phyloP scores from a whole-genome alignment of 1,284 basidiomycete genomes.

The Laetiporus sulphureus region DNA sequence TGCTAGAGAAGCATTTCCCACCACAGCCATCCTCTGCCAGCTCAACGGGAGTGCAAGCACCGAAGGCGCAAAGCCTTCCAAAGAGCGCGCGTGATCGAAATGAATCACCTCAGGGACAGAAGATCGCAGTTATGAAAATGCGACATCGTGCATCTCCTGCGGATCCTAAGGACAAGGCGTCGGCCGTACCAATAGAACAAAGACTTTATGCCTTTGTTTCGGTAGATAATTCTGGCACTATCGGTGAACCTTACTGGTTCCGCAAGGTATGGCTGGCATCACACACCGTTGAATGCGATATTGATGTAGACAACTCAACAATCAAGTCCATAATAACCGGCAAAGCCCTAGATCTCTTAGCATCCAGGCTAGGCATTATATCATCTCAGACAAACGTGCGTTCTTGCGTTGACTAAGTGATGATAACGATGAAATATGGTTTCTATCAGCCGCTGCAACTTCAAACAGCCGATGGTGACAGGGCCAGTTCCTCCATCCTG shows the following conservation, averaged over 20 bases:
- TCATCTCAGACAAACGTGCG: slow-evolving; percentile 4
- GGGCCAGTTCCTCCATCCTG: no score
- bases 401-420: neutral
- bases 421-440: slow-evolving; percentile 3
- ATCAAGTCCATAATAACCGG: slow-evolving; percentile 31
- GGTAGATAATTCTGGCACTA: slow-evolving; percentile 22
- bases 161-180: slow-evolving; percentile 46
- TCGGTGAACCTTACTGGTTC: slow-evolving; percentile 55
- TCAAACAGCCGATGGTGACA: no score
- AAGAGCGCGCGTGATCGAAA: slow-evolving; percentile 45
- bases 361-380: slow-evolving; percentile 21
- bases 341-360: slow-evolving; percentile 31
- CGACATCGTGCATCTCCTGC: slow-evolving; percentile 58
- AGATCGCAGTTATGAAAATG: slow-evolving; percentile 66
- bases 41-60: slow-evolving; percentile 17
- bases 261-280: slow-evolving; percentile 41
- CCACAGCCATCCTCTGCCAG: slow-evolving; percentile 13
- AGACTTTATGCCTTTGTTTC: slow-evolving; percentile 50
- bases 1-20: slow-evolving; percentile 52
- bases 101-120: slow-evolving; percentile 47
- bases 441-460: no score
- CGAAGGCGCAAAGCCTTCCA: slow-evolving; percentile 27
- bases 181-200: slow-evolving; percentile 41
- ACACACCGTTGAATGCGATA: neutral
- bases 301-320: neutral